phyloP scores from a whole-genome alignment of 371 early-diverging fungal species.

The Ordospora colligata region DNA sequence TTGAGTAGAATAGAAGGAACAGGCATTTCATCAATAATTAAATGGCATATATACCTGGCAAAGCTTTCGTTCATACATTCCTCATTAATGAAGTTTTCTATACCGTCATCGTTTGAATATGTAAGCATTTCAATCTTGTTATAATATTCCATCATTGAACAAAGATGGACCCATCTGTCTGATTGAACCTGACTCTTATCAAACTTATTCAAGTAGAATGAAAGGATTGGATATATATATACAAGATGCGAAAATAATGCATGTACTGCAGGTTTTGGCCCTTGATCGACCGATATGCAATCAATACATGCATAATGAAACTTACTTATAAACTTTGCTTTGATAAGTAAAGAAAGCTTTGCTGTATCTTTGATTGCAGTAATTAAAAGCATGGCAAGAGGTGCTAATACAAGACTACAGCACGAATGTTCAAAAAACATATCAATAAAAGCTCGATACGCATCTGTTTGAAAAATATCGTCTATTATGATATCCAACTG shows the following conservation, averaged over 20 bases:
- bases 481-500: background rate
- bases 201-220: background rate
- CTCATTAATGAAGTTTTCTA: constrained; percentile 7
- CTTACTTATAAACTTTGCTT: background rate
- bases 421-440: constrained; percentile 1
- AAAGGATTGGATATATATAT: background rate
- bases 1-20: constrained; percentile 5
- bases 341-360: background rate
- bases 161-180: constrained; percentile 4
- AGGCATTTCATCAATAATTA: constrained; percentile 21
- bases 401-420: background rate
- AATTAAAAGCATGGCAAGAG: background rate
- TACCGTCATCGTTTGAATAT: background rate
- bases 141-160: background rate
- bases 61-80: constrained; percentile 5
- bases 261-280: background rate
- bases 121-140: background rate
- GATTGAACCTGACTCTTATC: background rate
- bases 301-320: background rate
- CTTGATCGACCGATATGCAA: background rate
- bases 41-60: constrained; percentile 21
- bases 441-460: background rate
- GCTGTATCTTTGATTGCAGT: background rate
- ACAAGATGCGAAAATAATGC: constrained; percentile 3
- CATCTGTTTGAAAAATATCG: background rate